phyloP scores from a whole-genome alignment of 2,329 filamentous ascomycete species.

The Phymatotrichopsis omnivora region DNA sequence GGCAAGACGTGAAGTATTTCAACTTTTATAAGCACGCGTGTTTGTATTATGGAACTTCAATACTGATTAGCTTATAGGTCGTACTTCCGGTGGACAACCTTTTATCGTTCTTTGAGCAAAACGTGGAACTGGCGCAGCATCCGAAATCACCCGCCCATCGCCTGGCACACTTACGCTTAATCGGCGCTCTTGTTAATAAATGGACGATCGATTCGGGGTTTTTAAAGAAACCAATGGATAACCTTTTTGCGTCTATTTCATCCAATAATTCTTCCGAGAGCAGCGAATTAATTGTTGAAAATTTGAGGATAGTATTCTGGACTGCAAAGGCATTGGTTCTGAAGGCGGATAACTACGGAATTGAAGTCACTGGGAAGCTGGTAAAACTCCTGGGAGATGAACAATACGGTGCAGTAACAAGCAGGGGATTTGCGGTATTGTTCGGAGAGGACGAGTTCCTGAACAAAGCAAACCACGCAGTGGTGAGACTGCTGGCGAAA shows the following conservation, averaged over 20 bases:
- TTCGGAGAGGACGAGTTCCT: conserved; percentile 52
- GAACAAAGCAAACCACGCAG: conserved; percentile 50
- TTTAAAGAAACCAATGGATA: conserved; percentile 10
- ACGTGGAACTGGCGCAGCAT: conserved; percentile 34
- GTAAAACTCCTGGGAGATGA: conserved; percentile 34
- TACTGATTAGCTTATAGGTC: conserved; percentile 22
- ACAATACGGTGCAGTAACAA: conserved; percentile 43
- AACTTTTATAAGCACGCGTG: too few species aligned
- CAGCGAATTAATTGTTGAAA: conserved; percentile 16
- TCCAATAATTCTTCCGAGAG: conserved; percentile 1
- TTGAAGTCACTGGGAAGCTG: conserved; percentile 22
- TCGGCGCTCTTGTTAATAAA: conserved; percentile 37
- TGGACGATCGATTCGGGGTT: conserved; percentile 30
- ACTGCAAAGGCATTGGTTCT: conserved; percentile 51
- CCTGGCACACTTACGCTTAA: conserved; percentile 38
- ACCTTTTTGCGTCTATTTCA: conserved; percentile 6
- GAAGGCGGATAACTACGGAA: conserved; percentile 27
- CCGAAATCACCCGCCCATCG: conserved; percentile 35
- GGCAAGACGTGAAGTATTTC: conserved; percentile 25
- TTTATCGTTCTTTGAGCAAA: conserved; percentile 34
- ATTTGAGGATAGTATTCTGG: conserved; percentile 49
- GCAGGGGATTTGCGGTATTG: conserved; percentile 49
- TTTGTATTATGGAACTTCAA: not conserved
- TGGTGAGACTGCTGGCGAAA: conserved; percentile 51
- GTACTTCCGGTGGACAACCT: conserved; percentile 27